phyloP scores from a whole-genome alignment of 768 basidiomycete species.

The Symmetrospora coprosmae region DNA sequence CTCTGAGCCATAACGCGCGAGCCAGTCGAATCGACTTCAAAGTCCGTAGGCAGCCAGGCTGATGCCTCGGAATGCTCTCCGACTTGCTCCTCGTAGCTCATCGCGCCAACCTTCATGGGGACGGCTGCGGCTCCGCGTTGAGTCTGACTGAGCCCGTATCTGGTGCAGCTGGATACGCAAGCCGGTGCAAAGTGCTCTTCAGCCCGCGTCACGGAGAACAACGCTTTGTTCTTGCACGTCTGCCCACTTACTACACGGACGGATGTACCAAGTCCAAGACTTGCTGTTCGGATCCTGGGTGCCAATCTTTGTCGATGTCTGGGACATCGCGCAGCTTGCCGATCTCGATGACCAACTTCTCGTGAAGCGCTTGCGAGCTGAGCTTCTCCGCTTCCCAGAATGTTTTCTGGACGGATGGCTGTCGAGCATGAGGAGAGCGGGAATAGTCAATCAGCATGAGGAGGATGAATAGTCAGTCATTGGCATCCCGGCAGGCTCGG shows the following conservation, averaged over 20 bases:
- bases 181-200: too few relatives aligned
- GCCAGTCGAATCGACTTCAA: neutral
- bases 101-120: too few relatives aligned
- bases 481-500: too few relatives aligned
- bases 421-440: too few relatives aligned
- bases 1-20: neutral
- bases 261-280: slow-evolving; percentile 44
- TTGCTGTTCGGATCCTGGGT: slow-evolving; percentile 41
- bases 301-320: slow-evolving; percentile 42
- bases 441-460: too few relatives aligned
- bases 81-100: too few relatives aligned
- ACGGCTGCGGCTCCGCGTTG: too few relatives aligned
- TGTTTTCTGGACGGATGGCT: neutral
- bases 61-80: neutral
- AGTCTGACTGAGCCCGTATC: too few relatives aligned
- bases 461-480: too few relatives aligned
- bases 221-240: too few relatives aligned
- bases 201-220: too few relatives aligned
- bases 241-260: slow-evolving; percentile 35
- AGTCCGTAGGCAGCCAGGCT: slow-evolving; percentile 22
- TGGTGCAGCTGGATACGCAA: too few relatives aligned
- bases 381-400: neutral
- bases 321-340: neutral
- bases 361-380: neutral
- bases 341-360: neutral